A percentile compares a stretch with the other conserved stretches of the same genome.
phyloP scores from a whole-genome alignment of 352 stramenopile species.

The Pythium rhizo-oryzae region DNA sequence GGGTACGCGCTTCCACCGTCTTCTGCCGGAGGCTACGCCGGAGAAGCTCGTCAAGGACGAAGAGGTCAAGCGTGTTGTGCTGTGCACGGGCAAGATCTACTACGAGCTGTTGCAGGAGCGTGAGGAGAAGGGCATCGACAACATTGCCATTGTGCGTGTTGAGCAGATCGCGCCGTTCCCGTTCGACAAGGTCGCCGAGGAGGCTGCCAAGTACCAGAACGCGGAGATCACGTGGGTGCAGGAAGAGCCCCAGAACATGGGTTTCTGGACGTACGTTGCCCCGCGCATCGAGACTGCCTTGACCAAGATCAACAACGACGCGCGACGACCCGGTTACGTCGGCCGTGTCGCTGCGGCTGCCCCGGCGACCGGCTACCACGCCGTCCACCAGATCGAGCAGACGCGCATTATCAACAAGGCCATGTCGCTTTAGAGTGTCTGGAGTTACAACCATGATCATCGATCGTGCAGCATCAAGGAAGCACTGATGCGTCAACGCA shows the following conservation, averaged over 20 bases:
- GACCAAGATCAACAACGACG: slow-evolving; percentile 88
- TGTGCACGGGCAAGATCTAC: slow-evolving; percentile 89
- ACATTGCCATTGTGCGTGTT: slow-evolving; percentile 75
- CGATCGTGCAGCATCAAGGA: not conserved
- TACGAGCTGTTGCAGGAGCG: slow-evolving; percentile 83
- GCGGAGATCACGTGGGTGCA: slow-evolving; percentile 97
- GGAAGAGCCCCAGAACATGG: slow-evolving; percentile 99
- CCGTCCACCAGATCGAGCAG: slow-evolving; percentile 94
- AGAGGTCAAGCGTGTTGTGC: slow-evolving; percentile 45
- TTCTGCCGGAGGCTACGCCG: slow-evolving; percentile 70
- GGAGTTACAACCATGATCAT: not conserved
- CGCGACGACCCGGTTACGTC: slow-evolving; percentile 91
- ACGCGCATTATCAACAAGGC: slow-evolving; percentile 91
- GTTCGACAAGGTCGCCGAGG: slow-evolving; percentile 95
- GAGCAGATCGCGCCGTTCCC: slow-evolving; percentile 96
- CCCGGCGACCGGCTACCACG: slow-evolving; percentile 95
- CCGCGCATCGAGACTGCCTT: slow-evolving; percentile 96
- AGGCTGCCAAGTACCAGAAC: slow-evolving; percentile 92
- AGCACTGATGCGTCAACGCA: not conserved
- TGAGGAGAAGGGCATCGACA: slow-evolving; percentile 45
- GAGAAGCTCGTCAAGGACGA: slow-evolving; percentile 59
- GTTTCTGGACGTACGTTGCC: slow-evolving; percentile 93
- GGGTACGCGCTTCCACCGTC: slow-evolving; percentile 64
- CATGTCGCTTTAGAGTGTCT: slow-evolving; percentile 48
- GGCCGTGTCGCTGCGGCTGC: slow-evolving; percentile 93